Base-by-base conservation (phyloP, 345 rosid genomes). In the Barbarea vulgaris region DNA sequence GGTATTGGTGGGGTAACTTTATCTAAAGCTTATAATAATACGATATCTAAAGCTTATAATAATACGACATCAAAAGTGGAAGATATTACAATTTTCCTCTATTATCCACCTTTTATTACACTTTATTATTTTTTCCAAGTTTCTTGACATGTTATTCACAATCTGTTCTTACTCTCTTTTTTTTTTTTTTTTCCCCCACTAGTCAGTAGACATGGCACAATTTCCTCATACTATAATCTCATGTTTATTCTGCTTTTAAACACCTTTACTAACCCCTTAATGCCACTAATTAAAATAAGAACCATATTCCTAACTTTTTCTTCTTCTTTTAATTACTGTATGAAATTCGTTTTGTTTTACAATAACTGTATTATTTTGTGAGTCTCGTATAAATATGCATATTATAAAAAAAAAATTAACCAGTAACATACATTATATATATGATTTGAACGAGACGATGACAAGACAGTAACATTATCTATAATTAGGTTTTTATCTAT, bases 1-100 rank as follows among this genome's bases (percentile, higher is more conserved):
- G 64, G 25, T 53, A 59, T 34, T 54, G 75, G 71, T 70, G 72
- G 75, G 69, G 41, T 69, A 31, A 55, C 61, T 77, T 77, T 77
- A 70, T 63, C 71, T 77, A 44, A 31, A 62, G 52, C 31, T 69
- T 22, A 65, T 51, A 60, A 51, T 15, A 27, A 67, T 28, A 21
- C 62, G 46, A 50, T 42, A 37, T 5, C 27, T 14, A 63, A 36
- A 39, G 74, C 31, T 69, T 22, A 65, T 51, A 60, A 51, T 15
- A 27, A 67, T 28, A 21, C 62, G 46, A 50, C 52, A 37, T 5
- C 27, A 19, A 63, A 36, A 39, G 74, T 61, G 74, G 60, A 55
- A 25, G 71, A 64, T 77, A 31, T 55, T 70, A 62, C 59, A 46
- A 17, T 22, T 69, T 58, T 52, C 36, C 44, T 58, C 44, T 13